A percentile compares a stretch with the other conserved stretches of the same genome.
Evolutionary conservation across 352 stramenopile genomes (phyloP).

Genomic region (Globisporangium canariense): DNA sequence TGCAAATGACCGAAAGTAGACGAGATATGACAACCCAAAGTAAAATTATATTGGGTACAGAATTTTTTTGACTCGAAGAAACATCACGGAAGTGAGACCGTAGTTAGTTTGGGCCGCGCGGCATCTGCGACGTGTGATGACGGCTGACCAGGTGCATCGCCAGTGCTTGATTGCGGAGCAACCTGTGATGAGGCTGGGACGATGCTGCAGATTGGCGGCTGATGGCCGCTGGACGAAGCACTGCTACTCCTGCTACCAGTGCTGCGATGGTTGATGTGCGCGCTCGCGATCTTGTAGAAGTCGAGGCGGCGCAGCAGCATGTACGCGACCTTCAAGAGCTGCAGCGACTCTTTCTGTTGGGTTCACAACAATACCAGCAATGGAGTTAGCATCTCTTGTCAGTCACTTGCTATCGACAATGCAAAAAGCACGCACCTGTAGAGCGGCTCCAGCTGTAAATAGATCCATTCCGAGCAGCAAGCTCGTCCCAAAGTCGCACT

Average conservation of each 20-base stretch:
- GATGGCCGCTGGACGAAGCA: slow-evolving; percentile 3
- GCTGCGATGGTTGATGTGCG: slow-evolving; percentile 2
- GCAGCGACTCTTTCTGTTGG: slow-evolving; percentile 19
- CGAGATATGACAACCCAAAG: not conserved
- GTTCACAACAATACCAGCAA: not conserved
- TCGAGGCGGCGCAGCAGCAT: slow-evolving; percentile 17
- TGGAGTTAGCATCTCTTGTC: not conserved
- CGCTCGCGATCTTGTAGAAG: slow-evolving; percentile 17
- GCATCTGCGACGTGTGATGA: slow-evolving; percentile 11
- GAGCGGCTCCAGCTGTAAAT: slow-evolving; percentile 34
- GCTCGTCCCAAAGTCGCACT: slow-evolving; percentile 68
- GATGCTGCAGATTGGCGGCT: not conserved
- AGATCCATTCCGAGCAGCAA: slow-evolving; percentile 60
- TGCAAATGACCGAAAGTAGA: not conserved
- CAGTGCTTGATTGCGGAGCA: not conserved
- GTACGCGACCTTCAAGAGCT: slow-evolving; percentile 22
- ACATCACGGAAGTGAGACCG: not conserved
- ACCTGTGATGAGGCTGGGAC: not conserved
- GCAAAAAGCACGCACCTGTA: slow-evolving; percentile 25
- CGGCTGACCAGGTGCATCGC: not conserved
- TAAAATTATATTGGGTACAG: not conserved
- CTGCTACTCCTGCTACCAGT: not conserved
- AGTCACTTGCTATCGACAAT: not conserved
- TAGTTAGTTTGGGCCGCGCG: not conserved
- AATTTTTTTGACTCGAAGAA: not conserved